These are phyloP conservation scores for Filobasidium wieringae DNA, from an alignment of 768 basidiomycete genomes.

Conservation along the genomic window DNA sequence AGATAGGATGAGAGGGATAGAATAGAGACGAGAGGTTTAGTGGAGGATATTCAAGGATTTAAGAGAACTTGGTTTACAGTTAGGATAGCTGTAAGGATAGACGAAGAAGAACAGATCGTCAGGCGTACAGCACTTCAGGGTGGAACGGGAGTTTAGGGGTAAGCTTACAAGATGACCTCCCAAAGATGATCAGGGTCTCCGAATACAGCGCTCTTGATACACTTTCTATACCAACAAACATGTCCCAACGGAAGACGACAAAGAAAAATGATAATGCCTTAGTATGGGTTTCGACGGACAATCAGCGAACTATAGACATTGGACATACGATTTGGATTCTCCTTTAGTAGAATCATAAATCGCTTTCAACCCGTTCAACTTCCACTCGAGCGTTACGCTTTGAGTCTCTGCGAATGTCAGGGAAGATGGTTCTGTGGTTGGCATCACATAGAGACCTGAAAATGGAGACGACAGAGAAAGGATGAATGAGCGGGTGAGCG, in stretches of 20 bases:
- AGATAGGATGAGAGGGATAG: background rate
- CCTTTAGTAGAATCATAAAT: slow-evolving; percentile 60
- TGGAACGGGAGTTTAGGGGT: slow-evolving; percentile 55
- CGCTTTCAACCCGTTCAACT: slow-evolving; percentile 54
- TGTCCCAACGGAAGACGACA: background rate
- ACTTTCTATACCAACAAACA: slow-evolving; percentile 51
- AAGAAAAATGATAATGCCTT: too few relatives aligned
- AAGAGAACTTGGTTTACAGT: background rate
- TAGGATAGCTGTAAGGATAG: slow-evolving; percentile 6
- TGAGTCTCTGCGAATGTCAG: slow-evolving; percentile 35
- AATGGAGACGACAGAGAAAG: background rate
- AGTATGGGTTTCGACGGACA: background rate
- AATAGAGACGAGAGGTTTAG: background rate
- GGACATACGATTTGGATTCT: slow-evolving; percentile 39
- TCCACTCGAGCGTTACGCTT: slow-evolving; percentile 54
- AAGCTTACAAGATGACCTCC: slow-evolving; percentile 65
- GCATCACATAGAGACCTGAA: background rate
- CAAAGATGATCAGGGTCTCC: slow-evolving; percentile 32
- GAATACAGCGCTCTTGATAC: slow-evolving; percentile 55
- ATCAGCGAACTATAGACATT: too few relatives aligned
- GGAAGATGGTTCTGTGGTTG: background rate
- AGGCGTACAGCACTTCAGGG: slow-evolving; percentile 23
- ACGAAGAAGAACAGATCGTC: background rate
- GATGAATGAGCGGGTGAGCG: too few relatives aligned
- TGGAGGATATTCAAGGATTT: background rate